Base-by-base conservation (phyloP, 345 rosid genomes). In the Heritiera fomes region DNA sequence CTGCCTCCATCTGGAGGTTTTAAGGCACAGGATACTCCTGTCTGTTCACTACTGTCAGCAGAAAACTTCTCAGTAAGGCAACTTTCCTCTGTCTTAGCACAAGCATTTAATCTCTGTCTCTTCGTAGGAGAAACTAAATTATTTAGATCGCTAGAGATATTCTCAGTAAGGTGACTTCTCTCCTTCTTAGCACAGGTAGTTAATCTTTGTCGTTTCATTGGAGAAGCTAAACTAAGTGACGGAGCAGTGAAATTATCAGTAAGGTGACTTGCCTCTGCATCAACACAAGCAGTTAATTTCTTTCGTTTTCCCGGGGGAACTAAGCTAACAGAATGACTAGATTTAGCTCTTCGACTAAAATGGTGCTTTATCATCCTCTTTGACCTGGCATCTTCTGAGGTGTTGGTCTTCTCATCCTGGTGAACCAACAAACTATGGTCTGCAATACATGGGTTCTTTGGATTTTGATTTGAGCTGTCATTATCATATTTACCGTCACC, bases 31-130 rank as follows among this genome's bases (percentile, higher is more conserved):
- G 67, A 59, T 76, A 74, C 32, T 73, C 72, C 84, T 40, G 72
- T 62, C 64, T 79, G 83, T 71, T 85, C 79, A 53, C 80, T 80
- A 20, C n/a, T 60, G 50, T 76, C 82, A 38, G 23, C 78, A 49
- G 83, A 66, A 28, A 79, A 70, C 65, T 78, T 83, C 71, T 85
- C 85, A 30, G 73, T 55, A 38, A 79, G 80, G 52, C 61, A 71
- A 71, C 67, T 82, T 55, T 68, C 70, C 62, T 87, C 96, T 67
- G 83, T 56, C 77, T 66, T 88, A 20, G 84, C 79, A 81, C 92
- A 90, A 80, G 89, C 85, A 67, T 86, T 85, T 81, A 91, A 86
- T 75, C 89, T 87, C 61, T 86, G 80, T 40, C 87, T 86, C 85
- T 93, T 91, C 77, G 75, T 56, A 18, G 74, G 73, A 67, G 89